Base-by-base conservation (phyloP, 352 stramenopile species). In the Globisporangium cylindrosporum region DNA sequence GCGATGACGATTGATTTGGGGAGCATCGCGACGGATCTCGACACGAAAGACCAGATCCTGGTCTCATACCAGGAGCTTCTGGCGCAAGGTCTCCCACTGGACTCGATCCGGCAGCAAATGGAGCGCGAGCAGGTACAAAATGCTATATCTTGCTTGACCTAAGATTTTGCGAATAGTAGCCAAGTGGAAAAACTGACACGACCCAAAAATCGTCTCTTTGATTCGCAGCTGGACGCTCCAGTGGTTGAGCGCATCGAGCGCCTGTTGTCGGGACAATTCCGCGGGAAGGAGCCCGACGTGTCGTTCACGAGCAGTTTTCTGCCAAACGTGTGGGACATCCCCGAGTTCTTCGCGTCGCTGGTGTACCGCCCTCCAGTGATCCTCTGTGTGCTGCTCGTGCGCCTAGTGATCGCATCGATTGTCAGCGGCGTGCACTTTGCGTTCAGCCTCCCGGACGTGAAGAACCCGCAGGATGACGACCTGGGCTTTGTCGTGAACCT, bases 401-500 rank as follows among this genome's bases (percentile, higher is more conserved):
- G 84, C 48, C 49, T 94, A 29, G 9, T 91, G 20, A 68, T 94
- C 36, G 73, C 78, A 1, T 64, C 76, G 6, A 25, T 85, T 5
- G 75, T 71, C 0, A 78, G 73, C n/a, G 57, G 59, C 0, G 5
- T 88, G 49, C 79, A 89, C 65, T 68, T 67, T 27, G 69, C 70
- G 20, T 54, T 91, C 58, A 68, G 80, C 49, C 71, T 93, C 22
- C 84, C 84, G 1, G 78, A 91, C 25, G 79, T 90, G 20, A 86
- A 88, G 62, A 86, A 65, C 38, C 79, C 84, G 20, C 78, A 90
- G 53, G 84, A 93, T 58, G 76, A 83, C 57, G 78, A 91, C 53
- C 59, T 93, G 27, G 84, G 84, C 15, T 89, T 93, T 46, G 41
- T 93, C 62, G 68, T 63, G 1, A 91, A 93, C 68, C 73, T 91